These are phyloP conservation scores for Platismatia glauca DNA, from an alignment of 495 filamentous ascomycete species.

Conservation along the genomic window DNA sequence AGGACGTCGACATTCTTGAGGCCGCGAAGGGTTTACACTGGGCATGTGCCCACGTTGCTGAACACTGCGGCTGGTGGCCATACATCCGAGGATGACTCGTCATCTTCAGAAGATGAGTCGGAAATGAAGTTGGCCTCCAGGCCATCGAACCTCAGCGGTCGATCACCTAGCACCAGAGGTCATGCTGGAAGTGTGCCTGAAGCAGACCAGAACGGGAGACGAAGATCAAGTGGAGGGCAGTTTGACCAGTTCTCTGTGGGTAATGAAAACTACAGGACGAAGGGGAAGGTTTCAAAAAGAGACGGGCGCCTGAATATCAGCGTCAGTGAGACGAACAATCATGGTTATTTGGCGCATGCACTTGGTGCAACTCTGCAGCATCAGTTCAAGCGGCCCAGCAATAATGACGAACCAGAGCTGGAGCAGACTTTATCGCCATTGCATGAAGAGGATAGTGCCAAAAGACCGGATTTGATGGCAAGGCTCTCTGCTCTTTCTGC, in stretches of 20 bases:
- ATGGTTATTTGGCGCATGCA: constrained; percentile 60
- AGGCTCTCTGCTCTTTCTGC: constrained; percentile 23
- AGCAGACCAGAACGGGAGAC: not conserved
- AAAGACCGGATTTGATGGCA: constrained; percentile 15
- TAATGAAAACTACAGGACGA: constrained; percentile 56
- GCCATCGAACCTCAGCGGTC: constrained; percentile 13
- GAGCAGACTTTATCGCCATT: constrained; percentile 10
- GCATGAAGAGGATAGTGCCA: constrained; percentile 13
- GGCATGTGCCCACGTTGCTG: constrained; percentile 17
- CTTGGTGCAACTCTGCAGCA: constrained; percentile 47
- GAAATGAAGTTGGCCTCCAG: constrained; percentile 7
- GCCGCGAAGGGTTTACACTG: constrained; percentile 17
- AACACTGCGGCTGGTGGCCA: constrained; percentile 14
- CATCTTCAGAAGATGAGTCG: constrained; percentile 18
- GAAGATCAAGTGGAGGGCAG: constrained; percentile 8
- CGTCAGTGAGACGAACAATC: constrained; percentile 57
- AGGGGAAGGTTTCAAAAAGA: constrained; percentile 55
- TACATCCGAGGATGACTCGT: constrained; percentile 14
- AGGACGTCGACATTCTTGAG: constrained; percentile 11
- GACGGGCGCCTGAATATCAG: constrained; percentile 63
- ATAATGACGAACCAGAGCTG: not conserved
- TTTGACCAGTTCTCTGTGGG: constrained; percentile 38
- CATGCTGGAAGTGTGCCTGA: not conserved
- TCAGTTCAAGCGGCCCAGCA: constrained; percentile 23
- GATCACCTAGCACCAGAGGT: constrained; percentile 2